Evolutionary conservation across 257 asterid species (phyloP).

Genomic region (Rhazya stricta): DNA sequence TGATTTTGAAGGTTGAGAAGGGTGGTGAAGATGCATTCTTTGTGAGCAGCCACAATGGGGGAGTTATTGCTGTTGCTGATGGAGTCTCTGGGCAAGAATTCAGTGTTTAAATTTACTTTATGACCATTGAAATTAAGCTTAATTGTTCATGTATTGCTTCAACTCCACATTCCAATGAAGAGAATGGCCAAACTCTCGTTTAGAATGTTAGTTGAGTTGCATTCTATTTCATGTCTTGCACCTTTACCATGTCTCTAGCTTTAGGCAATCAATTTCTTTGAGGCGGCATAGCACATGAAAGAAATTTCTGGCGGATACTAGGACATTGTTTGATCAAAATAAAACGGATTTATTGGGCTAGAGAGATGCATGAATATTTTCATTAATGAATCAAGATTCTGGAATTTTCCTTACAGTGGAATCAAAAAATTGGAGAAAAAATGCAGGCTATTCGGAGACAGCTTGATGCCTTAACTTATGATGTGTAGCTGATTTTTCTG

Average conservation of each 20-base stretch:
- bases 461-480: not conserved
- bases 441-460: not conserved
- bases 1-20: conserved; percentile 53
- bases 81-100: conserved; percentile 82
- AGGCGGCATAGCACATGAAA: not conserved
- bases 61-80: conserved; percentile 87
- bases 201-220: not conserved
- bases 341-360: not conserved
- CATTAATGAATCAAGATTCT: not conserved
- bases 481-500: not conserved
- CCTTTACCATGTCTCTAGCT: not conserved
- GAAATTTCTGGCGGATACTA: not conserved
- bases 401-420: not conserved
- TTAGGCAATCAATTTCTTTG: not conserved
- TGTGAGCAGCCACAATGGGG: conserved; percentile 58
- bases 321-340: not conserved
- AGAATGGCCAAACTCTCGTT: too few relatives aligned
- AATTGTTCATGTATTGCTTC: not conserved
- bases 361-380: not conserved
- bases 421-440: not conserved
- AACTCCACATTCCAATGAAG: too few relatives aligned
- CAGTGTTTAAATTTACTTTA: not conserved
- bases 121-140: not conserved
- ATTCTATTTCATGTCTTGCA: not conserved
- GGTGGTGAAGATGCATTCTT: conserved; percentile 94